Evolutionary conservation across 2,329 filamentous ascomycete genomes (phyloP).

Genomic region (Aspergillus tubingensis): DNA sequence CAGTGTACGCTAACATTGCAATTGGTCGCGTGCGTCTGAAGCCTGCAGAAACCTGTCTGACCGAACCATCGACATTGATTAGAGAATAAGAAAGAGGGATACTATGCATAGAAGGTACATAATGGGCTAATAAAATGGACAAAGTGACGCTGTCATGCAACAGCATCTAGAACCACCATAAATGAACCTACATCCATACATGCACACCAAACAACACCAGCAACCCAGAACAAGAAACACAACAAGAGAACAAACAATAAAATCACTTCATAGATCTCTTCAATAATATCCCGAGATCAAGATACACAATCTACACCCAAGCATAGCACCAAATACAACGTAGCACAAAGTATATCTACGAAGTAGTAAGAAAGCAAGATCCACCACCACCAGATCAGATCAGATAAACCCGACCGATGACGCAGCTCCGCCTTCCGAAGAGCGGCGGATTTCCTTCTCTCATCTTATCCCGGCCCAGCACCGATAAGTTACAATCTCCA

Average conservation of each 20-base stretch:
- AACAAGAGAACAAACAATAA: too few species aligned
- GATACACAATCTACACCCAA: background rate
- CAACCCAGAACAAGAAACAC: too few species aligned
- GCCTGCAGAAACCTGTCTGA: too few species aligned
- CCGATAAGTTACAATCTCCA: background rate
- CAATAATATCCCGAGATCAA: too few species aligned
- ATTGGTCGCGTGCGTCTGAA: too few species aligned
- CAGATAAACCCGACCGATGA: constrained; percentile 22
- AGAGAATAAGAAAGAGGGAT: background rate
- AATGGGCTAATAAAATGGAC: background rate
- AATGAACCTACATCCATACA: background rate
- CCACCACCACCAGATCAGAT: constrained; percentile 1
- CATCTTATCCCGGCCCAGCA: background rate
- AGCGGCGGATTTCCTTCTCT: constrained; percentile 19
- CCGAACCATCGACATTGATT: too few species aligned
- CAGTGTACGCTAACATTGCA: too few species aligned
- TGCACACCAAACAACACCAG: background rate
- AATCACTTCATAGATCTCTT: too few species aligned
- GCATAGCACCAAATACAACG: background rate
- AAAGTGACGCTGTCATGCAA: background rate
- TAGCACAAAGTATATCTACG: background rate
- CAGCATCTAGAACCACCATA: background rate
- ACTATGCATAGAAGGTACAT: background rate
- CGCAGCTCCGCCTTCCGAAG: constrained; percentile 21
- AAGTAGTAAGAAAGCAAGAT: background rate